These are phyloP conservation scores for Nymphaea thermarum DNA, from an alignment of 164 flowering plant species.

Conservation along the genomic window DNA sequence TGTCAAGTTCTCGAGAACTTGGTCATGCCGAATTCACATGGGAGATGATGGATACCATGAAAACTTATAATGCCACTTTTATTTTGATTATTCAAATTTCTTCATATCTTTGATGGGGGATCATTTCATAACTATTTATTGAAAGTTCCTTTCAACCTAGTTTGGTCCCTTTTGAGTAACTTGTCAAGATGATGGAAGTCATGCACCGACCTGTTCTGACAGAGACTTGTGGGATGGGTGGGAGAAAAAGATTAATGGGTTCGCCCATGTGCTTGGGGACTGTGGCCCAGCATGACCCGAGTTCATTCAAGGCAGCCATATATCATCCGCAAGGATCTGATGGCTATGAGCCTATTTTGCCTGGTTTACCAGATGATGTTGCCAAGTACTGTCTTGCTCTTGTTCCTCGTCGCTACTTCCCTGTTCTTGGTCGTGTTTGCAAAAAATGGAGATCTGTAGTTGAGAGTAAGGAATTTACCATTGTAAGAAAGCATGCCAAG, in stretches of 20 bases:
- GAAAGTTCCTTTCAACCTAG: not conserved
- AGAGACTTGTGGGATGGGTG: slow-evolving; percentile 25
- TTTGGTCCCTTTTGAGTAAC: not conserved
- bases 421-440: slow-evolving; percentile 72
- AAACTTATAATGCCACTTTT: slow-evolving; percentile 27
- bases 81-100: not conserved
- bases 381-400: slow-evolving; percentile 86
- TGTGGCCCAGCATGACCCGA: slow-evolving; percentile 2
- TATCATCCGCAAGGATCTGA: slow-evolving; percentile 10
- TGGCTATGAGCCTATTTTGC: slow-evolving; percentile 40
- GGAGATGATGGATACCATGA: slow-evolving; percentile 63
- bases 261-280: slow-evolving; percentile 39
- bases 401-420: slow-evolving; percentile 67
- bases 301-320: not conserved
- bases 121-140: not conserved
- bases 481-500: slow-evolving; percentile 63
- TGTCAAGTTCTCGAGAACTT: slow-evolving; percentile 50
- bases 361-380: slow-evolving; percentile 93
- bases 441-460: slow-evolving; percentile 74
- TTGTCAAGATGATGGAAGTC: not conserved
- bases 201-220: not conserved
- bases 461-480: slow-evolving; percentile 66
- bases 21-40: slow-evolving; percentile 67
- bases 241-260: slow-evolving; percentile 28
- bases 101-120: slow-evolving; percentile 5